Evolutionary conservation across 129 eudicot genomes (phyloP), one percentile per base, ranked within the genome.

Genomic region (Tagetes patula): DNA sequence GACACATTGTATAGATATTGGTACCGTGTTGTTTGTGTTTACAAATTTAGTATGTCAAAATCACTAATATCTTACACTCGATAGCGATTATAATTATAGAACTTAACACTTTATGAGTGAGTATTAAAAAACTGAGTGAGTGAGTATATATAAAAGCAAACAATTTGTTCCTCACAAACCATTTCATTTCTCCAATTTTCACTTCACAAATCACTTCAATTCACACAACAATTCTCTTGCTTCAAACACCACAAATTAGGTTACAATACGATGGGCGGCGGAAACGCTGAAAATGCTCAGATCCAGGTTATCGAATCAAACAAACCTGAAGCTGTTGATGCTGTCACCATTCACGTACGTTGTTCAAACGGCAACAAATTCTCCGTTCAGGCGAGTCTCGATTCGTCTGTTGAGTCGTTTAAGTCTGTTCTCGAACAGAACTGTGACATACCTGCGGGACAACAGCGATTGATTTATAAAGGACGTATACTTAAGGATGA

Each of bases 401-500:
- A 81, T 13, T 71, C 82, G 54, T 84, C 85, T 32, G 87, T 87
- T 30, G 93, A 82, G 77, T 41, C 81, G 8, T 87, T 89, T 72
- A 89, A 89, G 86, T 66, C 86, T 12, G 79, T 83, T 13, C 46
- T 89, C 0, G 87, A 82, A 30, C 77, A 77, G 75, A 79, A 70
- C 43, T 87, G 88, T 69, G 90, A 87, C 0, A 70, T 90, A 3
- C 91, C 96, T 0, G 81, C 90, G 36, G 81, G 70, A 32, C 90
- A 83, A 67, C 96, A 90, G 81, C 81, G 88, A 3, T 73, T 89
- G 84, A 89, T 89, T 79, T 89, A 89, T 55, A 89, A 87, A 65
- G 96, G 96, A 31, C 85, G 92, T 64, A 90, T 90, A 70, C 75
- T 90, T 20, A 90, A 85, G 88, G 94, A 85, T 53, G 90, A 90